phyloP scores from a whole-genome alignment of 2,329 filamentous ascomycete species.

The Aspergillus aculeatus region DNA sequence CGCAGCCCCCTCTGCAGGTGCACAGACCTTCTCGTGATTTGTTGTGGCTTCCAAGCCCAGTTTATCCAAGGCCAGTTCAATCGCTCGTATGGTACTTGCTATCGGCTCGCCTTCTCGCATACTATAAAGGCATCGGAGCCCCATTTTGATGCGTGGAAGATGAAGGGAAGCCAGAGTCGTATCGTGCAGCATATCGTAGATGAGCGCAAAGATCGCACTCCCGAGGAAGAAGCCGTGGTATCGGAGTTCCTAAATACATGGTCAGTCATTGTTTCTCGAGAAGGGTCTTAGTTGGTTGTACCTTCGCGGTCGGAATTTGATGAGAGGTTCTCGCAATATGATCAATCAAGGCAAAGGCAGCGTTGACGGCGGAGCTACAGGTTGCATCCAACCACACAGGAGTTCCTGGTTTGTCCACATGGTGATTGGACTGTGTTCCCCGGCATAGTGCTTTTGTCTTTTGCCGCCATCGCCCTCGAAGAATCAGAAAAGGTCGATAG shows the following conservation, averaged over 20 bases:
- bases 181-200: background rate
- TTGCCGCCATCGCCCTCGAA: background rate
- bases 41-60: background rate
- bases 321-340: background rate
- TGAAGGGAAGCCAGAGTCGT: background rate
- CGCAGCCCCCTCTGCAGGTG: background rate
- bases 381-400: background rate
- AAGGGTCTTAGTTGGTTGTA: background rate
- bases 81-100: background rate
- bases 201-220: background rate
- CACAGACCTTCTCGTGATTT: background rate
- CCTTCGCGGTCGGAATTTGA: background rate
- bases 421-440: background rate
- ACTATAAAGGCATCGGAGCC: background rate
- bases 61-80: background rate
- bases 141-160: background rate
- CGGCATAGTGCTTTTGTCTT: background rate
- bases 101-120: background rate
- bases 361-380: background rate
- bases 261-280: background rate
- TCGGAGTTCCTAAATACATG: background rate
- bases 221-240: background rate
- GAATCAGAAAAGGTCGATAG: background rate
- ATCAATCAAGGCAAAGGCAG: background rate
- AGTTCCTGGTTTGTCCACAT: background rate